Percentiles rank a stretch among this genome's conserved stretches.
phyloP scores from a whole-genome alignment of 129 eudicot species.

The Oenanthe sinensis region DNA sequence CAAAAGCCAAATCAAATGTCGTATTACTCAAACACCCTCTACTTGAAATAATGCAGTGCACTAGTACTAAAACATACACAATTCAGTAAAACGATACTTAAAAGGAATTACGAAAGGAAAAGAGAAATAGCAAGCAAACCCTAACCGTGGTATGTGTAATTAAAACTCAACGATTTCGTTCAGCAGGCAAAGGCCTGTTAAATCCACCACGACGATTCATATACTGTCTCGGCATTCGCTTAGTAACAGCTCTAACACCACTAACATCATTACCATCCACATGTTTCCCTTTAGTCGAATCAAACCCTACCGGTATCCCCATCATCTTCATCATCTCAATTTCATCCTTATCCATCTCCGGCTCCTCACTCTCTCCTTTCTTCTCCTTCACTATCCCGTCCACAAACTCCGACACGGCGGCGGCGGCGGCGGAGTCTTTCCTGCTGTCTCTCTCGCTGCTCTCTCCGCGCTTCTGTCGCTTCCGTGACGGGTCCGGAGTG shows the following conservation, averaged over 20 bases:
- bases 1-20: neutral
- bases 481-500: slow-evolving; percentile 46
- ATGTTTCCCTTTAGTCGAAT: slow-evolving; percentile 89
- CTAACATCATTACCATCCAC: slow-evolving; percentile 88
- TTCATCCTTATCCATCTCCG: slow-evolving; percentile 55
- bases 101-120: neutral
- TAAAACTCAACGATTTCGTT: slow-evolving; percentile 50
- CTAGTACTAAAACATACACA: no score
- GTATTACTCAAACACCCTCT: neutral
- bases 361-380: slow-evolving; percentile 26
- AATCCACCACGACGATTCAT: slow-evolving; percentile 97
- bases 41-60: neutral
- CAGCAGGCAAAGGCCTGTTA: slow-evolving; percentile 95
- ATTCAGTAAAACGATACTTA: no score
- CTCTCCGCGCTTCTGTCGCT: slow-evolving; percentile 52
- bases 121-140: slow-evolving; percentile 12
- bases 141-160: slow-evolving; percentile 29
- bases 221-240: slow-evolving; percentile 89
- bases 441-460: slow-evolving; percentile 27
- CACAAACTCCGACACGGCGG: slow-evolving; percentile 47
- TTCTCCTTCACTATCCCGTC: slow-evolving; percentile 59
- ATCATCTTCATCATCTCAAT: slow-evolving; percentile 93
- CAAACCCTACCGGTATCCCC: slow-evolving; percentile 95
- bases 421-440: slow-evolving; percentile 19
- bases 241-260: slow-evolving; percentile 75